Evolutionary conservation across 2,329 filamentous ascomycete species (phyloP).

Genomic region (Fusarium virguliforme): DNA sequence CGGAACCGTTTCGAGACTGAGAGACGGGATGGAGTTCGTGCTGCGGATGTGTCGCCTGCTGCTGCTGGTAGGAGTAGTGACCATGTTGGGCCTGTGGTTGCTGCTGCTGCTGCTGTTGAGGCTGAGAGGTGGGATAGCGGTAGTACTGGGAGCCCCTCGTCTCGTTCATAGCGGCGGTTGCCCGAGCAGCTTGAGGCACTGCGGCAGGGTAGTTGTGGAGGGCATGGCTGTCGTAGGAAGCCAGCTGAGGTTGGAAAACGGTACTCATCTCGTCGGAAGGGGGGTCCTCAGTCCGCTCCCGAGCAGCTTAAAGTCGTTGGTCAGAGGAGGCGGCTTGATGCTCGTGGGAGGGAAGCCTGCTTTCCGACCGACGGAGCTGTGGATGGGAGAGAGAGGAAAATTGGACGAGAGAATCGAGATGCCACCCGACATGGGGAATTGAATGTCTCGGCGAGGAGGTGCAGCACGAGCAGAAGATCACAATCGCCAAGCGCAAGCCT

Average conservation of each 20-base stretch:
- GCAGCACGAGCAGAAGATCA: slow-evolving; percentile 13
- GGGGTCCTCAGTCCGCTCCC: slow-evolving; percentile 65
- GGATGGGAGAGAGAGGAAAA: slow-evolving; percentile 46
- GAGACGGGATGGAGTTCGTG: slow-evolving; percentile 35
- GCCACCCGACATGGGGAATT: slow-evolving; percentile 52
- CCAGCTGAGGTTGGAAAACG: slow-evolving; percentile 66
- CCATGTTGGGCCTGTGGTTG: slow-evolving; percentile 29
- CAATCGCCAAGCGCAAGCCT: slow-evolving; percentile 16
- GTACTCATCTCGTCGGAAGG: slow-evolving; percentile 69
- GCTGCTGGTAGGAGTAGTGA: slow-evolving; percentile 38
- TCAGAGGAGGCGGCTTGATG: slow-evolving; percentile 40
- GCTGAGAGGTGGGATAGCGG: slow-evolving; percentile 51
- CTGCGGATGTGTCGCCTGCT: slow-evolving; percentile 25
- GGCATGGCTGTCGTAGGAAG: slow-evolving; percentile 65
- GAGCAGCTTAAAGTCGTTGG: slow-evolving; percentile 37
- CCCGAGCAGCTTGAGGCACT: slow-evolving; percentile 55
- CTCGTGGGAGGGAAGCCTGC: slow-evolving; percentile 36
- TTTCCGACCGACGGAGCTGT: slow-evolving; percentile 42
- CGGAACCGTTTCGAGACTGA: slow-evolving; percentile 41
- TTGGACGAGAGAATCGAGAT: slow-evolving; percentile 44
- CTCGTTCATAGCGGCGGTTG: slow-evolving; percentile 56
- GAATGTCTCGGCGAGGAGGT: slow-evolving; percentile 20
- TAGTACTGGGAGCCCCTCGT: slow-evolving; percentile 53
- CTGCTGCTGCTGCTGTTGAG: slow-evolving; percentile 37
- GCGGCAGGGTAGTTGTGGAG: slow-evolving; percentile 59